Evolutionary conservation across 192 early-diverging fungal species (phyloP).

Genomic region (Chytriomyces sp.): DNA sequence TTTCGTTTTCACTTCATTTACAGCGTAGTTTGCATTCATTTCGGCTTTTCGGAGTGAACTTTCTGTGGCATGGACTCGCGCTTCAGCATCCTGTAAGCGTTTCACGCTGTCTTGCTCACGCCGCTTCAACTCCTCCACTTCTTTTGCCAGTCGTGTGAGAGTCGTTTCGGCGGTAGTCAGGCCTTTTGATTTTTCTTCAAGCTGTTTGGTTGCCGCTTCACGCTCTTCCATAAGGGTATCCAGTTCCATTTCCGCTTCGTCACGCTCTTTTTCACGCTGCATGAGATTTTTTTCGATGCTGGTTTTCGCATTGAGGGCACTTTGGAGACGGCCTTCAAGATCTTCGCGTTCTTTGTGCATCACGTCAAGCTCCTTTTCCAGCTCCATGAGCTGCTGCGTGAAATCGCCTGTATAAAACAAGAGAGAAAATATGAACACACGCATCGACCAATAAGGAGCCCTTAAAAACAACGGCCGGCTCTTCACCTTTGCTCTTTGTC

Average conservation of each 20-base stretch:
- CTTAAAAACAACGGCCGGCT: too few relatives aligned
- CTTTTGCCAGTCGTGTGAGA: conserved; percentile 18
- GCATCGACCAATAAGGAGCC: background rate
- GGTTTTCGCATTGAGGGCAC: background rate
- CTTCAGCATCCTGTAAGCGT: conserved; percentile 20
- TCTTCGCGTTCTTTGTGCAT: background rate
- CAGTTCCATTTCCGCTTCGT: conserved; percentile 34
- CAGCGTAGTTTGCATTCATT: conserved; percentile 19
- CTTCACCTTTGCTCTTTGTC: background rate
- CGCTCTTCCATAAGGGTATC: conserved; percentile 25
- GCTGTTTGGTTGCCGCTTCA: background rate
- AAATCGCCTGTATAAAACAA: background rate
- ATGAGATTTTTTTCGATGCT: conserved; percentile 7
- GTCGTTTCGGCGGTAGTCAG: conserved; percentile 1
- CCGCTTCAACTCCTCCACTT: conserved; percentile 8
- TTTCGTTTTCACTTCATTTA: conserved; percentile 11
- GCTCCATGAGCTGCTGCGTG: background rate
- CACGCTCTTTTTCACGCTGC: conserved; percentile 26
- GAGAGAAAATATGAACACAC: too few relatives aligned
- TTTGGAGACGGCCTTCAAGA: background rate
- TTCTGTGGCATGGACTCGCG: conserved; percentile 17
- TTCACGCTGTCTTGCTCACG: background rate
- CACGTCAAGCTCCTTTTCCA: conserved; percentile 7
- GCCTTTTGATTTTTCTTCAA: conserved; percentile 8
- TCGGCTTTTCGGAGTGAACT: conserved; percentile 29